Evolutionary conservation across 257 asterid genomes (phyloP), one percentile per base, ranked within the genome.

Genomic region (Eustoma russellianum): DNA sequence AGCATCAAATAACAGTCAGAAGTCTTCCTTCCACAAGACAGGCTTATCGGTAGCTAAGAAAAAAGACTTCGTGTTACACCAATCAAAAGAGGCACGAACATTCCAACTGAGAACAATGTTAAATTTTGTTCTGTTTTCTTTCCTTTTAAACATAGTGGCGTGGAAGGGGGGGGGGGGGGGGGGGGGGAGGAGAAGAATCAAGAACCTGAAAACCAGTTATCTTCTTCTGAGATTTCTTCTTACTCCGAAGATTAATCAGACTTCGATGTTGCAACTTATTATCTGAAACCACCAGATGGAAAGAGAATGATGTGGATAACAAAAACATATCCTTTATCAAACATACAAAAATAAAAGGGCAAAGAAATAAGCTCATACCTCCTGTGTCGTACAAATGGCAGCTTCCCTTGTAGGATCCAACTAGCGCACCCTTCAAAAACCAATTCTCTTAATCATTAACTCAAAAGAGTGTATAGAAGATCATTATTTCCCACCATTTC

Each of bases 361-460:
- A 59, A 13, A 19, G 17, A 19, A 13, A 63, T 19, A 18, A 48
- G 48, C 61, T 56, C 66, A 41, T 69, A 92, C 99, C 95, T 59
- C 91, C 74, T 47, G 86, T 80, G 77, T 83, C 75, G 75, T 88
- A 92, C 46, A 83, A 62, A 58, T 80, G 83, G 56, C 99, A 92
- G 68, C 88, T 85, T 68, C 99, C 99, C 77, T 88, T 92, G 86
- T 92, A 88, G 16, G 99, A 80, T 64, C 99, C 99, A 72, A 92
- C 97, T 41, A 88, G 65, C 48, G 97, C 99, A 56, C 91, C 88
- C 97, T 92, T 66, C 67, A 64, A 70, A 24, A 49, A 73, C 53
- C 61, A 50, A 59, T 40, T 50, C 56, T 41, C 40, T 55, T 59
- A 66, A 53, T 46, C 17, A 13, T 16, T 48, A 19, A 38, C 15